These are phyloP conservation scores for Cucumis hystrix DNA, from an alignment of 306 rosid species.

Conservation along the genomic window DNA sequence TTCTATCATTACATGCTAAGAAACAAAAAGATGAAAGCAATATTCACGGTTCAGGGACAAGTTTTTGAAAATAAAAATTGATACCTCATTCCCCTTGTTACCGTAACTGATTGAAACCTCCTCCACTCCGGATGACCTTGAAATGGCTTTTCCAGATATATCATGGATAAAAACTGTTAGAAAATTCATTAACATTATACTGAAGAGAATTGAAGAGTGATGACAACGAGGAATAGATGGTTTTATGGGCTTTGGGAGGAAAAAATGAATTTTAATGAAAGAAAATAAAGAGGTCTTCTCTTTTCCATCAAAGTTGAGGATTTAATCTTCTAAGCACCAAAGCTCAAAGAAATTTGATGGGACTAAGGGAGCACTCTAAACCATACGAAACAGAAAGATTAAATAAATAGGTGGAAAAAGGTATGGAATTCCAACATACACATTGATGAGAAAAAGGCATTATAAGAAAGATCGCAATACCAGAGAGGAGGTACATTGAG, in stretches of 20 bases:
- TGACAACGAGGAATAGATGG: background rate
- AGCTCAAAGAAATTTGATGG: background rate
- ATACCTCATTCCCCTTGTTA: slow-evolving; percentile 93
- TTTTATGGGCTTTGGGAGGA: background rate
- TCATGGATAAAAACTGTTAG: slow-evolving; percentile 10
- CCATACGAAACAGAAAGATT: background rate
- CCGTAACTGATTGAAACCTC: slow-evolving; percentile 88
- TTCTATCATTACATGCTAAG: background rate
- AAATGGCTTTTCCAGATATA: slow-evolving; percentile 39
- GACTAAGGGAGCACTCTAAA: background rate
- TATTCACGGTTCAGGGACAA: background rate
- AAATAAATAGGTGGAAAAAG: background rate
- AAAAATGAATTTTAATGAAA: background rate
- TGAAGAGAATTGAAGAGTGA: background rate
- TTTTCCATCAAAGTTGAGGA: background rate
- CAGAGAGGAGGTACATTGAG: slow-evolving; percentile 89
- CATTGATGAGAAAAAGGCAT: background rate
- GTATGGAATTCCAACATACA: background rate
- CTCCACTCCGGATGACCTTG: slow-evolving; percentile 32
- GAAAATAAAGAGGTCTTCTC: background rate
- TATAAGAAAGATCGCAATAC: slow-evolving; percentile 26
- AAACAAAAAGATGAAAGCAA: background rate
- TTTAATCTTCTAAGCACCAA: background rate
- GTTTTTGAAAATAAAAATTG: background rate
- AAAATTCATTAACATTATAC: background rate